phyloP scores from a whole-genome alignment of 768 basidiomycete species.

The Strobilomyces confusus region DNA sequence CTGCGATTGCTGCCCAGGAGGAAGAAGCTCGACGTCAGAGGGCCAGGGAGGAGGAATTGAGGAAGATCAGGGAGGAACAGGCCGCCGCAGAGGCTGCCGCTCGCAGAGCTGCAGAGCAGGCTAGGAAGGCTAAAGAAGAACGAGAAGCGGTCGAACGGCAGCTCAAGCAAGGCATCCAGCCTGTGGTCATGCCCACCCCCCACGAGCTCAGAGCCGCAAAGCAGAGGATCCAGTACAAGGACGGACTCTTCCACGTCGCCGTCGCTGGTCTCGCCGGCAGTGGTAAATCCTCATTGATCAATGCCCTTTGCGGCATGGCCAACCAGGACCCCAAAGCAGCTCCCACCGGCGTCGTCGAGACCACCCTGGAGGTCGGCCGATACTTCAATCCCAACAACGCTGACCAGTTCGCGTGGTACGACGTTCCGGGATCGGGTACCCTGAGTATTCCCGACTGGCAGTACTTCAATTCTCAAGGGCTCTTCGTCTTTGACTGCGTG shows the following conservation, averaged over 20 bases:
- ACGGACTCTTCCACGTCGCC: constrained; percentile 29
- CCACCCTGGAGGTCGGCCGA: constrained; percentile 28
- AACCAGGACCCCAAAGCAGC: constrained; percentile 29
- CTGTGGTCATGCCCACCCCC: constrained; percentile 28
- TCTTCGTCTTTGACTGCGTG: constrained; percentile 36
- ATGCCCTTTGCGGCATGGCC: constrained; percentile 30
- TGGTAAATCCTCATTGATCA: constrained; percentile 32
- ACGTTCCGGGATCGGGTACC: constrained; percentile 37
- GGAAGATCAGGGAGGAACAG: constrained; percentile 11
- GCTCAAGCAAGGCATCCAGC: constrained; percentile 27
- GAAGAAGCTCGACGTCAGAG: constrained; percentile 23
- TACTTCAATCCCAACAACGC: constrained; percentile 27
- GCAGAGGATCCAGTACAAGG: constrained; percentile 23
- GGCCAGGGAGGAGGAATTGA: constrained; percentile 19
- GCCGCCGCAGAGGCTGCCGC: constrained; percentile 26
- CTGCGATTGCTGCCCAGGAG: constrained; percentile 22
- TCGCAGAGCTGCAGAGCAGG: constrained; percentile 20
- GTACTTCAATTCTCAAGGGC: constrained; percentile 37
- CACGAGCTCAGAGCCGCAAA: constrained; percentile 25
- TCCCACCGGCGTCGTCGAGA: constrained; percentile 31
- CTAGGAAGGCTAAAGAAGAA: constrained; percentile 19
- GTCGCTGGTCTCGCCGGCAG: constrained; percentile 30
- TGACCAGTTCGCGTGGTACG: constrained; percentile 33
- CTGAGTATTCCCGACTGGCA: constrained; percentile 34
- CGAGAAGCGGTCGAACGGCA: constrained; percentile 21